Conservation (phyloP, 106 monocot species). For the Allium cepa region DNA sequence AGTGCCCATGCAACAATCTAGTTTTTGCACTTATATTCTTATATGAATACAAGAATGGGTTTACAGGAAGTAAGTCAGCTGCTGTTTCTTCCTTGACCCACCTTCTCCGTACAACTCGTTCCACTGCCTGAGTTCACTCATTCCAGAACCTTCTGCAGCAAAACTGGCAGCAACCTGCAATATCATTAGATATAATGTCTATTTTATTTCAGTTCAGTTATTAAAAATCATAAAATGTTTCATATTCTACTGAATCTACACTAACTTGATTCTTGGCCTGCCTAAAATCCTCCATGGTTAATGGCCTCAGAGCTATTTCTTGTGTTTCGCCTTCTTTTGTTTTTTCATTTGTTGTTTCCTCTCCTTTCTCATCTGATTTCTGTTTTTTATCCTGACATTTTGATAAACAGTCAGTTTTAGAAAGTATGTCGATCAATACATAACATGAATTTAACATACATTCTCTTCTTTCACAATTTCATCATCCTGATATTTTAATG, state of each 20-base stretch:
- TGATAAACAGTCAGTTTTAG: neutral
- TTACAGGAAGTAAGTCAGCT: conserved; percentile 49
- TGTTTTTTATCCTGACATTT: conserved; percentile 25
- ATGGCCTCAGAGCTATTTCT: conserved; percentile 36
- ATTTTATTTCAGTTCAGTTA: neutral
- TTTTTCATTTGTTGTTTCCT: conserved; percentile 10
- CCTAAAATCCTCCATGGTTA: conserved; percentile 62
- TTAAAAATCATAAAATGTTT: no score
- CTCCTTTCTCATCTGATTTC: conserved; percentile 15
- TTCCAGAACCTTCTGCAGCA: conserved; percentile 39
- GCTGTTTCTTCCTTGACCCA: conserved; percentile 48
- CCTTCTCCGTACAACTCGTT: conserved; percentile 52
- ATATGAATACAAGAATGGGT: neutral
- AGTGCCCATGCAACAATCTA: neutral
- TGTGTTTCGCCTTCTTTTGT: conserved; percentile 5
- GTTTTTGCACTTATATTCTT: neutral
- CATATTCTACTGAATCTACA: neutral
- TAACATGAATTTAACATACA: neutral
- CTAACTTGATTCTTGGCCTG: conserved; percentile 59
- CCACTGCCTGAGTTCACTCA: conserved; percentile 62
- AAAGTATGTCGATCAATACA: neutral
- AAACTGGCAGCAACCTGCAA: conserved; percentile 57
- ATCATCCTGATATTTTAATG: neutral
- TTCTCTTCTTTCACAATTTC: neutral
- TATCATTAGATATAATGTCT: no score